Evolutionary conservation across 108 stramenopile species (phyloP).

Genomic region (Skeletonema potamos): DNA sequence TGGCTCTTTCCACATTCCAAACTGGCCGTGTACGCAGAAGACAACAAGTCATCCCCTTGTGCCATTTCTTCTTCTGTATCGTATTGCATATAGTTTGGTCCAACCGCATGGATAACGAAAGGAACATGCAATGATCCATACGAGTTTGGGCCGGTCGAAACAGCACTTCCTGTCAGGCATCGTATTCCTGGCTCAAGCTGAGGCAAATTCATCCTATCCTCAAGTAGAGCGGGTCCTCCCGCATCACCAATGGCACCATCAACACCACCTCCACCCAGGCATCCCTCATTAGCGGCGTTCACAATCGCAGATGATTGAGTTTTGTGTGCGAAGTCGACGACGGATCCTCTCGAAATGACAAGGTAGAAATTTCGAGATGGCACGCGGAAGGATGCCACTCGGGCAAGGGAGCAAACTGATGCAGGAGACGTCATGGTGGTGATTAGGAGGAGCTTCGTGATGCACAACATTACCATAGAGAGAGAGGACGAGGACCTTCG

Average conservation of each 20-base stretch:
- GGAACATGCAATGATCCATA: conserved; percentile 55
- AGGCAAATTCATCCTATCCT: conserved; percentile 60
- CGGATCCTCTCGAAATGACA: conserved; percentile 48
- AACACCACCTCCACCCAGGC: conserved; percentile 86
- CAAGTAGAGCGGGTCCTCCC: conserved; percentile 56
- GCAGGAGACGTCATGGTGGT: background rate
- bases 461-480: too few relatives aligned
- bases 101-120: conserved; percentile 88
- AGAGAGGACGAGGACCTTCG: too few relatives aligned
- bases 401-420: background rate
- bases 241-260: conserved; percentile 82
- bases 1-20: conserved; percentile 43
- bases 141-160: conserved; percentile 61
- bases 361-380: conserved; percentile 27
- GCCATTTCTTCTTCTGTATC: conserved; percentile 1
- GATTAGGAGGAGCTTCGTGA: background rate
- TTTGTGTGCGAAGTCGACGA: conserved; percentile 38
- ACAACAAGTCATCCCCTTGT: conserved; percentile 45
- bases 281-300: conserved; percentile 77
- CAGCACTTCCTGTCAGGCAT: conserved; percentile 69
- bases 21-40: conserved; percentile 52
- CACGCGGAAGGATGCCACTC: conserved; percentile 4
- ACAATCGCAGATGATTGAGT: conserved; percentile 22
- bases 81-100: conserved; percentile 65
- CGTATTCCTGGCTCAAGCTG: conserved; percentile 35